These are phyloP conservation scores for Pythium coloratum DNA, from an alignment of 352 stramenopile species.

Conservation along the genomic window DNA sequence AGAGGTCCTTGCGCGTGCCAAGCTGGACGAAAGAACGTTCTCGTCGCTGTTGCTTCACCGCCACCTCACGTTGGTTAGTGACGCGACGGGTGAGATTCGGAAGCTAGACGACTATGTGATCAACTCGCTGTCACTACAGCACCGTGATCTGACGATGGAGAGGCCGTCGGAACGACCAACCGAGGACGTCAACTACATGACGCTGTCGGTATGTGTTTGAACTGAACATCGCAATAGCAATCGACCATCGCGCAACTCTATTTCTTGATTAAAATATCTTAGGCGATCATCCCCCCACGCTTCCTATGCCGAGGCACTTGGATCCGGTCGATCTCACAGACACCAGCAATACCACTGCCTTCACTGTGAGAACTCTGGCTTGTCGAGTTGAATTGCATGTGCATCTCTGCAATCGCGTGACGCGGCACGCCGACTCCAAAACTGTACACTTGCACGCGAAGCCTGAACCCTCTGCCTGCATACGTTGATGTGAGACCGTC, in stretches of 20 bases:
- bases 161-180: no score
- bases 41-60: background rate
- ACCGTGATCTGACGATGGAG: no score
- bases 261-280: background rate
- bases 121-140: background rate
- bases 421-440: background rate
- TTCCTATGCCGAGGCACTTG: background rate
- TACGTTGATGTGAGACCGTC: background rate
- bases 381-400: background rate
- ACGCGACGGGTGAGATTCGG: background rate
- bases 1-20: background rate
- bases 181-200: background rate
- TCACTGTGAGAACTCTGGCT: background rate
- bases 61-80: background rate
- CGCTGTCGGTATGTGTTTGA: no score
- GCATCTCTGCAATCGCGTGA: background rate
- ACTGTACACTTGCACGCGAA: conserved; percentile 3
- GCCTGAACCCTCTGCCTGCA: background rate
- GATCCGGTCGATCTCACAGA: background rate
- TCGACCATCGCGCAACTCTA: no score
- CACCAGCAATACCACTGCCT: background rate
- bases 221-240: no score
- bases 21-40: background rate
- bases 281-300: background rate
- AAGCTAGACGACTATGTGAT: background rate